Conservation (phyloP, 2,329 filamentous ascomycete species). For the Epichloe sylvatica region DNA sequence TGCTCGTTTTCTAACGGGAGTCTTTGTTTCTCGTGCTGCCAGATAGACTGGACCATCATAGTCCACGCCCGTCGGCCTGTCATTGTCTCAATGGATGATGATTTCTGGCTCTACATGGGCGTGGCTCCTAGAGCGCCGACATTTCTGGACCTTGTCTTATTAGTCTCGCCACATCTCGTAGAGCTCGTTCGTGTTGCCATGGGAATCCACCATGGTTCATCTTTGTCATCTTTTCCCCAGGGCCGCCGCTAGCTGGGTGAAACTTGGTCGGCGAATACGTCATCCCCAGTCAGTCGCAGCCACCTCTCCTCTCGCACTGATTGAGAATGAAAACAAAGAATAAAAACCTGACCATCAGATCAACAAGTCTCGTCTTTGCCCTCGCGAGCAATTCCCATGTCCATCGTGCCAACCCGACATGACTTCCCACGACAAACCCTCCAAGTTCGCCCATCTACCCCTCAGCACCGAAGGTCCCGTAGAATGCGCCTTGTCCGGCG, state of each 20-base stretch:
- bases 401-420: not conserved
- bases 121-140: slow-evolving; percentile 38
- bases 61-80: slow-evolving; percentile 30
- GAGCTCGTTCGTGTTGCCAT: too few relatives aligned
- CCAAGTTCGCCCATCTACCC: slow-evolving; percentile 18
- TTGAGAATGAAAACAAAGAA: too few relatives aligned
- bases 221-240: too few relatives aligned
- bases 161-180: too few relatives aligned
- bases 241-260: not conserved
- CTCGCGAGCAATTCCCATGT: too few relatives aligned
- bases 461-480: slow-evolving; percentile 23
- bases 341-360: too few relatives aligned
- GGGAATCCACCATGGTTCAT: too few relatives aligned
- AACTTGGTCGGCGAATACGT: not conserved
- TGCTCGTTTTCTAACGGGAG: not conserved
- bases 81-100: slow-evolving; percentile 2
- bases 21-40: slow-evolving; percentile 21
- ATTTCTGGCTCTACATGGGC: slow-evolving; percentile 25
- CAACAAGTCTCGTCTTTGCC: too few relatives aligned
- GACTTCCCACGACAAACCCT: slow-evolving; percentile 4
- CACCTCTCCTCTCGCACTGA: not conserved
- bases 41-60: slow-evolving; percentile 39
- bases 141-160: slow-evolving; percentile 12
- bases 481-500: slow-evolving; percentile 22
- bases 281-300: not conserved